These are phyloP conservation scores for Teunomyces tritomae DNA, from an alignment of 805 yeast genomes.

Conservation along the genomic window DNA sequence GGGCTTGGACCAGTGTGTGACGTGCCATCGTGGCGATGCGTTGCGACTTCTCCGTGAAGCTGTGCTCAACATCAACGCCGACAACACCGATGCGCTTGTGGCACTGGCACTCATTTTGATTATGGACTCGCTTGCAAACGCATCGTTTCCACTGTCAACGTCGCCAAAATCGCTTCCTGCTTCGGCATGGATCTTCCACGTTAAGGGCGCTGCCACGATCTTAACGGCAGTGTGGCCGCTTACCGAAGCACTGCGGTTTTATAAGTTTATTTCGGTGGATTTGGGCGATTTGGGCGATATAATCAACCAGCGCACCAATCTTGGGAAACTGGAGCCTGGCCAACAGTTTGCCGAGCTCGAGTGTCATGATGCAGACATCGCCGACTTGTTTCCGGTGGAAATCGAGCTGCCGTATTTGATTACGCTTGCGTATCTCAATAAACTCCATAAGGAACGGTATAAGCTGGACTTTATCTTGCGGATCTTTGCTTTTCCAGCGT, in stretches of 20 bases:
- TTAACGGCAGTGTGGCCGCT: slow-evolving; percentile 95
- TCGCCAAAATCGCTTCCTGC: slow-evolving; percentile 70
- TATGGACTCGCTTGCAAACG: slow-evolving; percentile 93
- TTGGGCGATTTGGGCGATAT: slow-evolving; percentile 84
- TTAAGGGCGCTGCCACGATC: slow-evolving; percentile 94
- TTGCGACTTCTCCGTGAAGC: slow-evolving; percentile 77
- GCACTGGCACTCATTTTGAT: slow-evolving; percentile 87
- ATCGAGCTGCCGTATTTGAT: slow-evolving; percentile 80
- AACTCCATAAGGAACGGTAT: slow-evolving; percentile 74
- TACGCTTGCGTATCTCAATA: slow-evolving; percentile 84
- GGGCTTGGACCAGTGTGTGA: slow-evolving; percentile 77
- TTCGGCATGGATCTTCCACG: slow-evolving; percentile 95
- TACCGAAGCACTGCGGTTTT: slow-evolving; percentile 41
- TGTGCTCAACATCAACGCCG: slow-evolving; percentile 75
- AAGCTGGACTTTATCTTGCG: slow-evolving; percentile 83
- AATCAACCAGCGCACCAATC: slow-evolving; percentile 33
- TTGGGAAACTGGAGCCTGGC: not conserved
- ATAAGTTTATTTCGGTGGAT: slow-evolving; percentile 66
- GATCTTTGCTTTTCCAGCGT: slow-evolving; percentile 90
- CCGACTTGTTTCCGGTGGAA: slow-evolving; percentile 83
- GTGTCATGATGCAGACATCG: slow-evolving; percentile 83
- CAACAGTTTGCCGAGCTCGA: slow-evolving; percentile 54
- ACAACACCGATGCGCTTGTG: slow-evolving; percentile 89
- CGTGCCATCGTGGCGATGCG: slow-evolving; percentile 86
- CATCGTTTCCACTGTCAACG: slow-evolving; percentile 55